phyloP scores from a whole-genome alignment of 2,329 filamentous ascomycete species.

The Botryosphaeria dothidea region DNA sequence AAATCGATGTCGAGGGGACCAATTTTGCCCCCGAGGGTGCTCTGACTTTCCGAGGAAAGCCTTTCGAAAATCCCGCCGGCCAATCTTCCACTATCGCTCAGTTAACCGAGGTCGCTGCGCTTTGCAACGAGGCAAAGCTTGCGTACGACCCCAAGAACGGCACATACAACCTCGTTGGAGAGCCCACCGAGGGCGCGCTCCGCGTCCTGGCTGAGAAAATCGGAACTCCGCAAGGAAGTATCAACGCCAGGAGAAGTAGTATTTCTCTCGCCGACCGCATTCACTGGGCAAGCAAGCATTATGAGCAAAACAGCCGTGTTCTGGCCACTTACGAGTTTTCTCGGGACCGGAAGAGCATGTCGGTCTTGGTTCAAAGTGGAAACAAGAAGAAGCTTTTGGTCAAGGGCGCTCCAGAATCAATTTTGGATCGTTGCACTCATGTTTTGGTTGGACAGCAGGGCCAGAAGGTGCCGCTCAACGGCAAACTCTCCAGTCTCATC shows the following conservation, averaged over 20 bases:
- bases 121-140: conserved; percentile 88
- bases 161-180: conserved; percentile 80
- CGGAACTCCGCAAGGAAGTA: conserved; percentile 70
- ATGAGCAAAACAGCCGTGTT: conserved; percentile 73
- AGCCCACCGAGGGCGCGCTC: conserved; percentile 92
- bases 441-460: conserved; percentile 76
- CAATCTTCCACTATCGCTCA: conserved; percentile 77
- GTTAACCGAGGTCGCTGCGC: conserved; percentile 67
- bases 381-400: conserved; percentile 80
- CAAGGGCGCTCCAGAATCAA: conserved; percentile 93
- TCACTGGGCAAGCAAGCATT: conserved; percentile 80
- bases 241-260: conserved; percentile 54
- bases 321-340: conserved; percentile 96
- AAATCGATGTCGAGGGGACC: conserved; percentile 87
- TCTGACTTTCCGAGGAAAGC: conserved; percentile 68
- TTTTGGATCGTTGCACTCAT: conserved; percentile 89
- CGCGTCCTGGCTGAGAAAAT: conserved; percentile 92
- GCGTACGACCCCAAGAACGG: conserved; percentile 76
- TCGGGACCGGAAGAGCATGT: conserved; percentile 98
- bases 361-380: conserved; percentile 77
- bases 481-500: conserved; percentile 69
- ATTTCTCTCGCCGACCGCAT: conserved; percentile 62
- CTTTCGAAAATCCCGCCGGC: conserved; percentile 66
- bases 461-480: conserved; percentile 71
- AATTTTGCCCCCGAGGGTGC: conserved; percentile 84